Percentiles rank a stretch among this genome's conserved stretches.
phyloP scores from a whole-genome alignment of 371 early-diverging fungal genomes.

The Coemansia sp. region DNA sequence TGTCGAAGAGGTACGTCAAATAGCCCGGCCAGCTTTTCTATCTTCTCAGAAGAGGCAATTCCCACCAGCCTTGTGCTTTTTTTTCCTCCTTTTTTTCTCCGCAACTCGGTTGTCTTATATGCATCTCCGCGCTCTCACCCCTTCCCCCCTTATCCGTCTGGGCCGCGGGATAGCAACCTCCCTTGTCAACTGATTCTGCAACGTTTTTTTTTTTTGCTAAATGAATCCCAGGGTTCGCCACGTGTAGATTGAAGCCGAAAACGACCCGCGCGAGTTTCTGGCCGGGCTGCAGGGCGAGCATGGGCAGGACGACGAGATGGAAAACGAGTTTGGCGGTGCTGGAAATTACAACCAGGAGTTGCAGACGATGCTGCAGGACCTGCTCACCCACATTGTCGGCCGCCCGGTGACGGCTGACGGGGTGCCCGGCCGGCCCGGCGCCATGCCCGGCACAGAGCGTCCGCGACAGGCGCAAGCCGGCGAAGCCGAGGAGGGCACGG shows the following conservation, averaged over 20 bases:
- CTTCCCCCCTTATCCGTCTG: background rate
- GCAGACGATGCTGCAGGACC: slow-evolving; percentile 36
- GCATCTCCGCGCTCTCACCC: background rate
- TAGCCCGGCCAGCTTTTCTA: background rate
- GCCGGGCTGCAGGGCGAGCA: slow-evolving; percentile 19
- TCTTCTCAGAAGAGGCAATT: too few relatives aligned
- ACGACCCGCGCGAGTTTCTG: slow-evolving; percentile 49
- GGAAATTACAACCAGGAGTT: slow-evolving; percentile 50
- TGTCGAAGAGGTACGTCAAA: slow-evolving; percentile 42
- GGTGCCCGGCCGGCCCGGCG: background rate
- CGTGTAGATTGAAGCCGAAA: slow-evolving; percentile 40
- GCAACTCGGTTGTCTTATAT: slow-evolving; percentile 1
- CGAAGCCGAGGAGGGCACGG: background rate
- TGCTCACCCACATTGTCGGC: slow-evolving; percentile 37
- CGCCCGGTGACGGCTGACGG: slow-evolving; percentile 12
- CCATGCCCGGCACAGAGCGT: background rate
- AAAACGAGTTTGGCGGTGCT: slow-evolving; percentile 51
- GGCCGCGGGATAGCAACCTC: too few relatives aligned
- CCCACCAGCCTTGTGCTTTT: too few relatives aligned
- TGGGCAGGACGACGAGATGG: slow-evolving; percentile 46
- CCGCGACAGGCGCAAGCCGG: background rate
- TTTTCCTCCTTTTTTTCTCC: background rate
- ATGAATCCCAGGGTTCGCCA: background rate
- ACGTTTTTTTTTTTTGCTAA: background rate
- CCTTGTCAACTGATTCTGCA: background rate